Percentiles rank a stretch among this genome's conserved stretches.
Evolutionary conservation across 1,284 basidiomycete species (phyloP).

Genomic region (Stereum hirsutum): DNA sequence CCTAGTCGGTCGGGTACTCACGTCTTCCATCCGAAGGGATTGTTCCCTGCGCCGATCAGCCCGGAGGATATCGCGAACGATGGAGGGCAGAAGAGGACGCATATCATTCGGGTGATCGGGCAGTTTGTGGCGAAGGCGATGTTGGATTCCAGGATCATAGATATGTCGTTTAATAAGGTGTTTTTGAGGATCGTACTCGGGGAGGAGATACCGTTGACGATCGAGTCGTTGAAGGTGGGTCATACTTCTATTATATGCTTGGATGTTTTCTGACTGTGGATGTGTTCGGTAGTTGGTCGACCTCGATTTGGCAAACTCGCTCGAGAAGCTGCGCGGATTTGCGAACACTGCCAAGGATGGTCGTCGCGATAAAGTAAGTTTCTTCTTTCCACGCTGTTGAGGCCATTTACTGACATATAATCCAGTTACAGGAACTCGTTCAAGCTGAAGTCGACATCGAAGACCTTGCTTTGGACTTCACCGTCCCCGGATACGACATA

Average conservation of each 20-base stretch:
- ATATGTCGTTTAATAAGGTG: constrained; percentile 87
- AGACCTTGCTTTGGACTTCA: constrained; percentile 92
- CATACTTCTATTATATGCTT: neutral
- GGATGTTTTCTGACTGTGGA: constrained; percentile 2
- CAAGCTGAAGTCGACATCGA: constrained; percentile 56
- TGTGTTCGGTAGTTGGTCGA: constrained; percentile 60
- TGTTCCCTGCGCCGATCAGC: constrained; percentile 84
- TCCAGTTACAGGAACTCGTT: constrained; percentile 24
- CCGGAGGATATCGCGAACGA: constrained; percentile 56
- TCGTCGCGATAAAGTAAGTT: constrained; percentile 44
- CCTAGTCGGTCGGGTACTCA: constrained; percentile 50
- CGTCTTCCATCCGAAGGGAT: constrained; percentile 75
- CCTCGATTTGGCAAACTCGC: constrained; percentile 74
- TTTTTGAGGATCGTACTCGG: constrained; percentile 87
- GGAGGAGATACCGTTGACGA: constrained; percentile 74
- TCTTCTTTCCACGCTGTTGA: constrained; percentile 27
- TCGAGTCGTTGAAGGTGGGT: constrained; percentile 72
- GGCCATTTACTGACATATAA: constrained; percentile 42
- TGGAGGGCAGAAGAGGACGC: constrained; percentile 67
- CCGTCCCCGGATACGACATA: constrained; percentile 90
- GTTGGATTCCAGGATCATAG: constrained; percentile 96
- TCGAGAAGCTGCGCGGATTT: constrained; percentile 69
- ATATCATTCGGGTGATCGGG: constrained; percentile 86
- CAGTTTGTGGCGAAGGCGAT: constrained; percentile 98
- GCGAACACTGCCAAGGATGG: constrained; percentile 25